These are phyloP conservation scores for Cardamine resedifolia DNA, from an alignment of 345 rosid species.

Conservation along the genomic window DNA sequence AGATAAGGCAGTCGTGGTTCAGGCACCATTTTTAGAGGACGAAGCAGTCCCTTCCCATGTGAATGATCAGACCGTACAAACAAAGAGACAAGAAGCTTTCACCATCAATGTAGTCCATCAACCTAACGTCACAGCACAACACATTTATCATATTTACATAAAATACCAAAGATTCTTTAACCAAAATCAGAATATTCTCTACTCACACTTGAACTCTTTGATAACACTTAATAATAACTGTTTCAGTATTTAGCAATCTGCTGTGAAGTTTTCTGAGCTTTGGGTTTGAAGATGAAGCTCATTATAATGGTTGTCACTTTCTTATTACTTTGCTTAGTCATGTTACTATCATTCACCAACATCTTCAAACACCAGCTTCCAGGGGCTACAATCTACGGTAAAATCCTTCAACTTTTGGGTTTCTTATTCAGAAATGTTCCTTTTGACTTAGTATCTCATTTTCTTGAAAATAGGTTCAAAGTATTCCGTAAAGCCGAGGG, in stretches of 20 bases:
- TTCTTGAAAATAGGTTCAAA: slow-evolving; percentile 31
- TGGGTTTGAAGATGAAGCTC: slow-evolving; percentile 20
- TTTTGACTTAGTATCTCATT: background rate
- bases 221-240: background rate
- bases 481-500: slow-evolving; percentile 23
- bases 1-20: background rate
- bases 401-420: background rate
- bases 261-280: background rate
- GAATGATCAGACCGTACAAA: background rate
- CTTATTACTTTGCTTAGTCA: background rate
- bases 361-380: background rate
- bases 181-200: background rate
- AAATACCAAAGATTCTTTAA: background rate
- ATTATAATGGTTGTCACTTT: background rate
- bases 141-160: background rate
- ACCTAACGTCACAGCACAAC: background rate
- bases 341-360: background rate
- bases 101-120: background rate
- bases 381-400: slow-evolving; percentile 6
- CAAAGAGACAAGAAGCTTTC: background rate
- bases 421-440: background rate
- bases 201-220: background rate
- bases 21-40: background rate
- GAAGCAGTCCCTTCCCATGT: background rate
- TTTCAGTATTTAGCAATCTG: background rate